Conservation (phyloP, 495 filamentous ascomycete species). For the Penicillium cataractarum region DNA sequence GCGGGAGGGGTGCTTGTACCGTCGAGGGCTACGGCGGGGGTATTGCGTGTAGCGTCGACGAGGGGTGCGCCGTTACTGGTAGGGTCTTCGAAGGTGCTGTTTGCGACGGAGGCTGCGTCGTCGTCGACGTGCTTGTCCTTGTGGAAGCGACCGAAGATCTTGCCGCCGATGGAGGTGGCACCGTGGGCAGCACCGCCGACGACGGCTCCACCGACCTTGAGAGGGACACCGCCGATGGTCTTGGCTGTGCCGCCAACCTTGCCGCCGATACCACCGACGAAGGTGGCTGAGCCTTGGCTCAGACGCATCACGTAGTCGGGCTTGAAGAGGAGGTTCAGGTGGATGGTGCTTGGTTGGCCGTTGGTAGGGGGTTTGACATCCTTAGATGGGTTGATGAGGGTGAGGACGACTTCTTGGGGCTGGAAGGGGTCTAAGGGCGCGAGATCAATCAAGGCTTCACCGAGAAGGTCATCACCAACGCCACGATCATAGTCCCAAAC, state of each 20-base stretch:
- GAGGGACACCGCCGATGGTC: slow-evolving; percentile 89
- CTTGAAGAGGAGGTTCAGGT: slow-evolving; percentile 88
- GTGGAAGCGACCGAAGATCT: slow-evolving; percentile 64
- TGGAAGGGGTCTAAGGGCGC: slow-evolving; percentile 82
- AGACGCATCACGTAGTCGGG: slow-evolving; percentile 87
- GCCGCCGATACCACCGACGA: slow-evolving; percentile 40
- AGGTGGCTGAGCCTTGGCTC: slow-evolving; percentile 88
- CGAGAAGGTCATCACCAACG: slow-evolving; percentile 86
- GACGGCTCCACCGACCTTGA: slow-evolving; percentile 85
- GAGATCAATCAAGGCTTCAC: slow-evolving; percentile 76
- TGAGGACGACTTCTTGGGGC: slow-evolving; percentile 61
- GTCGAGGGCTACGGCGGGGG: slow-evolving; percentile 40
- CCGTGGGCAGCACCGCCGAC: slow-evolving; percentile 84
- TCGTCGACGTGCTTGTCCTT: slow-evolving; percentile 57
- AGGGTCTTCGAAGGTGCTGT: slow-evolving; percentile 36
- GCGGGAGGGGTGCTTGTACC: slow-evolving; percentile 34
- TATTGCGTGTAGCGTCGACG: slow-evolving; percentile 40
- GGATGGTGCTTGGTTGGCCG: slow-evolving; percentile 84
- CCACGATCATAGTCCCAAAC: slow-evolving; percentile 96
- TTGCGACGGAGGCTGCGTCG: slow-evolving; percentile 46
- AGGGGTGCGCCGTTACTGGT: slow-evolving; percentile 22
- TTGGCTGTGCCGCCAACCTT: slow-evolving; percentile 70
- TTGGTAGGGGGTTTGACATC: slow-evolving; percentile 77
- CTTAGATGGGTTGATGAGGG: slow-evolving; percentile 38
- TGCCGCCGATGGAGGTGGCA: slow-evolving; percentile 78